Conservation (phyloP, 73 alveolate species). For the Uronychia binucleata region DNA sequence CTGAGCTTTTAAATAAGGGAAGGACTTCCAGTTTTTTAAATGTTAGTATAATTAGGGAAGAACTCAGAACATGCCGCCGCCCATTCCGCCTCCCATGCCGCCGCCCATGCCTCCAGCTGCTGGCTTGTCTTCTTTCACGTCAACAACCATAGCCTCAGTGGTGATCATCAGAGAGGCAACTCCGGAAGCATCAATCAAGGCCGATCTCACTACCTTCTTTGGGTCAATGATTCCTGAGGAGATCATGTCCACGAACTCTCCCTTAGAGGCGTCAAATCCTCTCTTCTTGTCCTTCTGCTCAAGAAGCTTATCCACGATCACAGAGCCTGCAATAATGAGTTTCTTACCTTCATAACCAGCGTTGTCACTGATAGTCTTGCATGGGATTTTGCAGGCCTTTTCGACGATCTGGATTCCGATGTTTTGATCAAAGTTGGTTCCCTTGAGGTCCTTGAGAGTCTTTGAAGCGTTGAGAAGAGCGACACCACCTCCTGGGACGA, state of each 20-base stretch:
- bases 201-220: constrained; percentile 98
- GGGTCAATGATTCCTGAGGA: constrained; percentile 96
- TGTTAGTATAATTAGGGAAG: not conserved
- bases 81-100: constrained; percentile 94
- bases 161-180: constrained; percentile 97
- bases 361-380: constrained; percentile 84
- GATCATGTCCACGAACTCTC: constrained; percentile 75
- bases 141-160: constrained; percentile 86
- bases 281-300: constrained; percentile 61
- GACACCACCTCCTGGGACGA: constrained; percentile 97
- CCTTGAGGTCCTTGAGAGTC: constrained; percentile 77
- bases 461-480: constrained; percentile 93
- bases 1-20: no score
- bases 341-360: constrained; percentile 87
- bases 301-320: constrained; percentile 81
- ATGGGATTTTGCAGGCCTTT: constrained; percentile 88
- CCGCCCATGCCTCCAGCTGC: constrained; percentile 65
- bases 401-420: constrained; percentile 83
- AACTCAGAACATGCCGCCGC: constrained; percentile 64
- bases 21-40: constrained; percentile 3
- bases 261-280: constrained; percentile 93
- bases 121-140: constrained; percentile 63
- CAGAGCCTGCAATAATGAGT: constrained; percentile 41
- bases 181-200: constrained; percentile 94
- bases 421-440: constrained; percentile 90